A percentile compares a stretch with the other conserved stretches of the same genome.
phyloP scores from a whole-genome alignment of 805 yeast genomes.

The Scheffersomyces amazonensis region DNA sequence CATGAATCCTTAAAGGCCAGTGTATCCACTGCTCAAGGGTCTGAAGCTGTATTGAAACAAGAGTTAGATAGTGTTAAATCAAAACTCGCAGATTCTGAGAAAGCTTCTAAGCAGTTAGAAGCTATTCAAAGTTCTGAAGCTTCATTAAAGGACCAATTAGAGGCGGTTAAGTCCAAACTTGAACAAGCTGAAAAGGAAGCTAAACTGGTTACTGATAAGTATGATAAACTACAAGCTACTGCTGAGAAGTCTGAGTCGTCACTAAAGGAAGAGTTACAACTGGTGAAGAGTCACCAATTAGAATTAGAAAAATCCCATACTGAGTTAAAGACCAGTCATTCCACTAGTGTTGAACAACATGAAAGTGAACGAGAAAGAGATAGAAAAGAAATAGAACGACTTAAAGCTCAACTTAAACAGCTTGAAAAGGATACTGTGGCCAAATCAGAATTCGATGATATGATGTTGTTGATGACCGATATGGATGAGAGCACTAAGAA shows the following conservation, averaged over 20 bases:
- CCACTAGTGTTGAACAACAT: too few species aligned
- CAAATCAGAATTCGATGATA: conserved; percentile 62
- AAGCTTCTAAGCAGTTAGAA: too few species aligned
- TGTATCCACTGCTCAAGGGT: too few species aligned
- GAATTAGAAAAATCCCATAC: too few species aligned
- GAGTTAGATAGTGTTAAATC: too few species aligned
- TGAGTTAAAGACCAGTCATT: too few species aligned
- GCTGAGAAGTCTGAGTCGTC: background rate
- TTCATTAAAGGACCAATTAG: too few species aligned
- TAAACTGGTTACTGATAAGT: background rate
- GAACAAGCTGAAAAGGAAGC: background rate
- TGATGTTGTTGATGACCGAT: conserved; percentile 73
- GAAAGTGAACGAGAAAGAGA: conserved; percentile 6
- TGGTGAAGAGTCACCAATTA: too few species aligned
- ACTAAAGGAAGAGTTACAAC: conserved; percentile 2
- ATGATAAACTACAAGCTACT: conserved; percentile 1
- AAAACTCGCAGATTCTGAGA: too few species aligned
- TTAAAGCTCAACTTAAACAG: conserved; percentile 5
- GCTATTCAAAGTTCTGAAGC: too few species aligned
- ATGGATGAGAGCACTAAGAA: conserved; percentile 64
- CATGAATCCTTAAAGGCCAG: too few species aligned
- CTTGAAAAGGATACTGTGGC: conserved; percentile 31
- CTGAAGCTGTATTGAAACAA: too few species aligned
- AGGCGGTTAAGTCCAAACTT: background rate
- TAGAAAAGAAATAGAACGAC: conserved; percentile 1